These are phyloP conservation scores for Conticribra weissflogii DNA, from an alignment of 108 stramenopile species.

Conservation along the genomic window DNA sequence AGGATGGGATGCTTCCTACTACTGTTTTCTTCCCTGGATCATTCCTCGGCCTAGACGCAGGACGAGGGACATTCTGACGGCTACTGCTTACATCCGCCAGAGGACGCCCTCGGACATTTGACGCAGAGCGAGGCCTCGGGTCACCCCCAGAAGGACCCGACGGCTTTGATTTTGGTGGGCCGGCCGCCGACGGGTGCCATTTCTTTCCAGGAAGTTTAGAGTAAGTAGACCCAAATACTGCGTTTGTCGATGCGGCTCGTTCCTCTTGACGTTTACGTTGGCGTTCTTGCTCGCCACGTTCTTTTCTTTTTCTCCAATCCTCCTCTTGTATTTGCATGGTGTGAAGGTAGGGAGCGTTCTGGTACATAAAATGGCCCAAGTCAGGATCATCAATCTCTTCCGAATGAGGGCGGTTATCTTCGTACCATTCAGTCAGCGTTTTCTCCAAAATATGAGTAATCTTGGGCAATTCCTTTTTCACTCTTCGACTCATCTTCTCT, in stretches of 20 bases:
- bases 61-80: constrained; percentile 21
- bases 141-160: background rate
- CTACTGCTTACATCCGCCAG: constrained; percentile 39
- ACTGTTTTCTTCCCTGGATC: background rate
- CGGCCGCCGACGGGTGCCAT: constrained; percentile 18
- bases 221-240: constrained; percentile 38
- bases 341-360: constrained; percentile 64
- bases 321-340: constrained; percentile 76
- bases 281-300: constrained; percentile 65
- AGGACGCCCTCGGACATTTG: constrained; percentile 30
- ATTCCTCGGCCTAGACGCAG: constrained; percentile 9
- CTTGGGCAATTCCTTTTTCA: constrained; percentile 85
- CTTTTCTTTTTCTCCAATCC: constrained; percentile 85
- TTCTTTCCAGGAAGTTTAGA: constrained; percentile 41
- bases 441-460: constrained; percentile 63
- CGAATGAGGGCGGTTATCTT: constrained; percentile 26
- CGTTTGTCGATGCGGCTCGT: constrained; percentile 21
- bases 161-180: background rate
- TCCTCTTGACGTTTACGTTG: constrained; percentile 80
- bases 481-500: constrained; percentile 90
- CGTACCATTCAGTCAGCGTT: constrained; percentile 76
- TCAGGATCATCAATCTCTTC: constrained; percentile 53
- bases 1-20: constrained; percentile 6
- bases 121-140: constrained; percentile 27
- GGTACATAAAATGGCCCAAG: constrained; percentile 67